phyloP scores from a whole-genome alignment of 495 filamentous ascomycete genomes.

The Ramalina peruviana region DNA sequence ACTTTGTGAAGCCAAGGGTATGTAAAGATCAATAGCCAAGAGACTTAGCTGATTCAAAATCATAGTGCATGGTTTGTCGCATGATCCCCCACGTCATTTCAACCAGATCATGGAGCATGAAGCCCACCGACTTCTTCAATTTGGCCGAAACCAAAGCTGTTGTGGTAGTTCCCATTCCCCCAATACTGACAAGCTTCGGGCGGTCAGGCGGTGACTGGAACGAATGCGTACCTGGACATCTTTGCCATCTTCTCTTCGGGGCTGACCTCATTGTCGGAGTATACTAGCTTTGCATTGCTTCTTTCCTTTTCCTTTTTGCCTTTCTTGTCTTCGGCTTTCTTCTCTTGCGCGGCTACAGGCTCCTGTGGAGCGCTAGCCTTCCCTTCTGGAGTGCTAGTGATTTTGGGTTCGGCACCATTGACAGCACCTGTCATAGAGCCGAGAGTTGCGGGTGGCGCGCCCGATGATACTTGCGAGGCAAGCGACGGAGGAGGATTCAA shows the following conservation, averaged over 20 bases:
- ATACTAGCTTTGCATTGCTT: conserved; percentile 58
- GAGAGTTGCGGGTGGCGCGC: conserved; percentile 22
- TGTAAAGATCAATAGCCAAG: background rate
- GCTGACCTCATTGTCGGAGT: conserved; percentile 61
- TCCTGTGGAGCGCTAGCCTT: conserved; percentile 13
- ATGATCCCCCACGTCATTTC: background rate
- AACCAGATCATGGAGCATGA: background rate
- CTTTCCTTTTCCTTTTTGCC: conserved; percentile 59
- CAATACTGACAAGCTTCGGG: conserved; percentile 16
- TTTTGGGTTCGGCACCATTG: conserved; percentile 34
- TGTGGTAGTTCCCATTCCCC: conserved; percentile 27
- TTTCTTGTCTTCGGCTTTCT: conserved; percentile 35
- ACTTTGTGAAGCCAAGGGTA: background rate
- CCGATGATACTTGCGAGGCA: conserved; percentile 5
- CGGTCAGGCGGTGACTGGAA: conserved; percentile 27
- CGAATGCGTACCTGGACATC: conserved; percentile 63
- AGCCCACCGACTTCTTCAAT: background rate
- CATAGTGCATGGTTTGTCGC: background rate
- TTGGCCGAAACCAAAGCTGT: background rate
- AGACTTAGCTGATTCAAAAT: conserved; percentile 8
- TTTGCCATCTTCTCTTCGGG: conserved; percentile 79
- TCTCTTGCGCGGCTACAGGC: conserved; percentile 16
- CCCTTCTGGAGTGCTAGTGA: conserved; percentile 22
- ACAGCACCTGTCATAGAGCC: conserved; percentile 52
- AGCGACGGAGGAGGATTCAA: background rate